Base-by-base conservation (phyloP, 805 yeast genomes). In the Metschnikowia koreensis region DNA sequence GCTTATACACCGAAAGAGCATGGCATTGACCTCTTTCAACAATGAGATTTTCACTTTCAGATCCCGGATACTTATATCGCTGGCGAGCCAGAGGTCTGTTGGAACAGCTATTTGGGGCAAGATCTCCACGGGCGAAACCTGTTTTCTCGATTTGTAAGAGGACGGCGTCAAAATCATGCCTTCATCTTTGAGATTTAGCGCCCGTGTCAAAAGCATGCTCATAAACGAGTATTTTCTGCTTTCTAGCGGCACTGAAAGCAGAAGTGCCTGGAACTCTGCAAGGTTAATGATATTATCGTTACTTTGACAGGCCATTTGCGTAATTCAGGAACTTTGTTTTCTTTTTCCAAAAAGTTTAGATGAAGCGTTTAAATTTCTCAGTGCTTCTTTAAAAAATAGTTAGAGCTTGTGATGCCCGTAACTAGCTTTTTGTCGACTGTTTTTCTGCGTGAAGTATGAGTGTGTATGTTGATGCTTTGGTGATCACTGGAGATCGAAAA, bases 31-130 rank as follows among this genome's bases (percentile, higher is more conserved):
- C 39, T 73, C 77, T 22, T 53, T 54, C 41, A 74, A 56, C 46
- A 74, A 52, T 13, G 66, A 55, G 22, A 62, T 63, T 54, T 74
- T 74, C 39, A 69, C 59, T 46, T 64, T 67, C 46, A 64, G 54
- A 49, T 71, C 69, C 36, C 63, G 61, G 45, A 74, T 61, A 13
- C 52, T 50, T 9, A 73, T 61, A 10, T 67, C 69, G 17, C 67
- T 68, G 33, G 58, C 54, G 31, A 68, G 57, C 79, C 79, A 74
- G 22, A 71, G 52, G 53, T 74, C 76, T 22, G 50, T 50, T 5
- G 79, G 77, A 10, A 74, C 59, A 1, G 60, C 56, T 1, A 74
- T 59, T 38, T 64, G 68, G 27, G 74, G 72, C 37, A 74, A 51
- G 15, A 71, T 57, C 42, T 71, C 76, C 13, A 54, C 51, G 10